phyloP scores from a whole-genome alignment of 73 alveolate genomes.

The Durusdinium trenchii region DNA sequence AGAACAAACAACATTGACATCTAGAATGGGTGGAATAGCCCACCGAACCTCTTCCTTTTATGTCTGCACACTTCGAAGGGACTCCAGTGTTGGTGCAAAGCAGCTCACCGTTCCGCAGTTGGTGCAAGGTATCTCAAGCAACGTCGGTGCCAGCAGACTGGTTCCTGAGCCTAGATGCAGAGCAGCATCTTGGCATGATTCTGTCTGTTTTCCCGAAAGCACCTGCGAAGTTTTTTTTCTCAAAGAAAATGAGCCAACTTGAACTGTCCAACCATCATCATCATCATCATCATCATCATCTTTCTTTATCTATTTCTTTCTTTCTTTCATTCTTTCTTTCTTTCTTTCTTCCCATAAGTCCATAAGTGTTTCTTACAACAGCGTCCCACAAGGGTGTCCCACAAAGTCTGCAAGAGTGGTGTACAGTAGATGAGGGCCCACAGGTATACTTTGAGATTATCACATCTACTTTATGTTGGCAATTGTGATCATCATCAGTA shows the following conservation, averaged over 20 bases:
- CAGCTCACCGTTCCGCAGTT: background rate
- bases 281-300: background rate
- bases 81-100: background rate
- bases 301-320: background rate
- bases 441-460: too few relatives aligned
- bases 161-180: slow-evolving; percentile 41
- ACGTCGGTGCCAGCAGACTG: slow-evolving; percentile 80
- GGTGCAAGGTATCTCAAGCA: slow-evolving; percentile 55
- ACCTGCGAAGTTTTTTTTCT: too few relatives aligned
- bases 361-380: too few relatives aligned
- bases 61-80: background rate
- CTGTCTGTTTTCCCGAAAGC: background rate
- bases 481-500: too few relatives aligned
- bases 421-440: too few relatives aligned
- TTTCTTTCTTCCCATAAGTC: too few relatives aligned
- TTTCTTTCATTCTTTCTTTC: background rate
- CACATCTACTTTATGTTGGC: too few relatives aligned
- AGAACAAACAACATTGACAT: too few relatives aligned
- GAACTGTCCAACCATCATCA: background rate
- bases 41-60: background rate
- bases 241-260: too few relatives aligned
- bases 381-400: too few relatives aligned
- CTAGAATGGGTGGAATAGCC: background rate
- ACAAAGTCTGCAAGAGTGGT: too few relatives aligned
- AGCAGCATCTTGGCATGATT: slow-evolving; percentile 37